These are phyloP conservation scores for Candida chauliodis DNA, from an alignment of 805 yeast species.

Conservation along the genomic window DNA sequence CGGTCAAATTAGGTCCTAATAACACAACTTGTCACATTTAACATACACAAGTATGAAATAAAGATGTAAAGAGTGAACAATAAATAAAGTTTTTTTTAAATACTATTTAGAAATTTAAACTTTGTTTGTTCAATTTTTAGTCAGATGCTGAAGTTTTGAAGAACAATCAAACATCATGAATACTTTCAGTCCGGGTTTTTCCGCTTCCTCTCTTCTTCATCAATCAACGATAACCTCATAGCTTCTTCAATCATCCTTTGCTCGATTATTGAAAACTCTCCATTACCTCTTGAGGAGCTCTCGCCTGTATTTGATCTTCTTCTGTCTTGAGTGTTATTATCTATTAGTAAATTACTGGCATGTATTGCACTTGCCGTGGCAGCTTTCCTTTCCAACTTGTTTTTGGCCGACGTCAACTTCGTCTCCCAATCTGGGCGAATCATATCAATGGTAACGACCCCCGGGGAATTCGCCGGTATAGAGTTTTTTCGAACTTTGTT, in stretches of 20 bases:
- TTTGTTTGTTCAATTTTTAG: too few relatives aligned
- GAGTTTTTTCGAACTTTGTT: slow-evolving; percentile 35
- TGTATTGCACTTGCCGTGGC: slow-evolving; percentile 95
- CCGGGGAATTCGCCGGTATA: slow-evolving; percentile 61
- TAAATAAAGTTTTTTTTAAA: too few relatives aligned
- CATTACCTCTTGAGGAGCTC: neutral
- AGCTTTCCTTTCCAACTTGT: slow-evolving; percentile 75
- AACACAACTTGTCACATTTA: too few relatives aligned
- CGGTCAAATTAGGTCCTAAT: too few relatives aligned
- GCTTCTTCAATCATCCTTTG: slow-evolving; percentile 85
- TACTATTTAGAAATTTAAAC: too few relatives aligned
- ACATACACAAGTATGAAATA: too few relatives aligned
- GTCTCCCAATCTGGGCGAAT: slow-evolving; percentile 93
- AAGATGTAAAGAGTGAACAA: too few relatives aligned
- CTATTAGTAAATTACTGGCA: slow-evolving; percentile 70
- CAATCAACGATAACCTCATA: slow-evolving; percentile 65
- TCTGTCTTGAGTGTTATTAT: slow-evolving; percentile 14
- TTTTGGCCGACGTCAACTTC: slow-evolving; percentile 66
- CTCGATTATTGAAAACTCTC: slow-evolving; percentile 31
- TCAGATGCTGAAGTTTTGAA: too few relatives aligned
- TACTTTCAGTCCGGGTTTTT: slow-evolving; percentile 5
- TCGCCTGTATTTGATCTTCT: slow-evolving; percentile 8
- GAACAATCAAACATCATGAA: too few relatives aligned
- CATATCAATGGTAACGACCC: slow-evolving; percentile 73
- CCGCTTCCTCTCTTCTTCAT: slow-evolving; percentile 54